Evolutionary conservation across 1,139 yeast genomes (phyloP).

Genomic region (Trichomonascaceae sp.): DNA sequence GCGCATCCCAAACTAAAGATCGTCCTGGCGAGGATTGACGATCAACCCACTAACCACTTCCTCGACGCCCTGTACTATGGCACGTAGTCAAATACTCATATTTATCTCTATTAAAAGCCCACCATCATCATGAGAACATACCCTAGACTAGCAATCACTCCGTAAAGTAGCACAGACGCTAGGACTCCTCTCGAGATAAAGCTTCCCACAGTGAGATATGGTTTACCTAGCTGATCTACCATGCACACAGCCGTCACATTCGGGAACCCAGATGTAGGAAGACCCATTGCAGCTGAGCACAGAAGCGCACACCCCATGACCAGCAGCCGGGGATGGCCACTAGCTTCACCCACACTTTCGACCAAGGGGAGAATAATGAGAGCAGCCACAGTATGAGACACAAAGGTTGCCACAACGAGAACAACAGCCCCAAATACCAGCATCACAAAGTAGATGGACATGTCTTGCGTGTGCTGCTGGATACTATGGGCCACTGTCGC

Average conservation of each 20-base stretch:
- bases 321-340: conserved; percentile 58
- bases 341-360: conserved; percentile 64
- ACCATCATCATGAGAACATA: conserved; percentile 53
- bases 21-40: conserved; percentile 51
- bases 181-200: conserved; percentile 86
- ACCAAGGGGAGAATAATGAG: conserved; percentile 80
- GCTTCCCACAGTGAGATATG: conserved; percentile 69
- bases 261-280: conserved; percentile 95
- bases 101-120: conserved; percentile 23
- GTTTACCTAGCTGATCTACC: conserved; percentile 80
- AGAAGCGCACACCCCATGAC: conserved; percentile 76
- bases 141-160: conserved; percentile 65
- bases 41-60: conserved; percentile 35
- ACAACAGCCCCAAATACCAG: conserved; percentile 68
- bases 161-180: conserved; percentile 58
- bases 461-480: conserved; percentile 40
- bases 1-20: conserved; percentile 62
- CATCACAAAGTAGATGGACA: conserved; percentile 55
- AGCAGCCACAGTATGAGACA: conserved; percentile 93
- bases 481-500: conserved; percentile 63
- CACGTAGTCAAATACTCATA: conserved; percentile 24
- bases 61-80: conserved; percentile 76
- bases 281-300: conserved; percentile 89
- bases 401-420: conserved; percentile 79
- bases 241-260: conserved; percentile 90